Base-by-base conservation (phyloP, 2,329 filamentous ascomycete genomes). In the Zymoseptoria ardabiliae region DNA sequence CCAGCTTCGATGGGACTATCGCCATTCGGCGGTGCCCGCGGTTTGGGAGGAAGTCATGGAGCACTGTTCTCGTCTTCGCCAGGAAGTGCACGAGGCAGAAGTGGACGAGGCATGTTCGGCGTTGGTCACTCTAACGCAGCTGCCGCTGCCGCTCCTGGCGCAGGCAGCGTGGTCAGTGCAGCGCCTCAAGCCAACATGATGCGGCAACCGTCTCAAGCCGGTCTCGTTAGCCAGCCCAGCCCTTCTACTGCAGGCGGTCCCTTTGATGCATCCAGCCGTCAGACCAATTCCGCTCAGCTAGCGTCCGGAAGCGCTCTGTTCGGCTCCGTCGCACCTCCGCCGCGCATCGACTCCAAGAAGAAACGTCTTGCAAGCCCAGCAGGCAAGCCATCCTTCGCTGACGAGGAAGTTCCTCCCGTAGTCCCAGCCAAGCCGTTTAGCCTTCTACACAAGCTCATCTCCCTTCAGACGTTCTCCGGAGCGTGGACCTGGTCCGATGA, bases 381-480 rank as follows among this genome's bases (percentile, higher is more conserved):
- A 45, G 35, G 35, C 11, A 45, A 45, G 6, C 3, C 5, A 13
- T 45, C n/a, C 35, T 45, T n/a, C 17, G 13, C 35, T n/a, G 17
- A 45, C 17, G 13, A 41, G 23, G 23, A 28, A 9, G 25, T 28
- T 8, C 25, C 25, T 28, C 25, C 25, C 25, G 25, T 28, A 8
- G 25, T 1, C 8, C 25, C 25, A 28, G 25, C 8, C 2, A 17
- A 13, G 17, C 13, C 35, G 3, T 13, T 17, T 6, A 17, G 13
- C 35, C 13, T 45, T n/a, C 35, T 83, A 41, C 70, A 78, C 11
- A 64, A 63, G 0, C 66, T 88, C 2, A 82, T 87, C 4, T 65
- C 65, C 0, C 71, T 84, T 3, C 86, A 89, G 69, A 72, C 72
- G 0, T 86, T 85, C 61, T 73, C 79, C 1, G 85, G 85, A 0